Evolutionary conservation across 805 yeast genomes (phyloP), one percentile per base, ranked within the genome.

Genomic region (Saccharomycopsis fermentans): DNA sequence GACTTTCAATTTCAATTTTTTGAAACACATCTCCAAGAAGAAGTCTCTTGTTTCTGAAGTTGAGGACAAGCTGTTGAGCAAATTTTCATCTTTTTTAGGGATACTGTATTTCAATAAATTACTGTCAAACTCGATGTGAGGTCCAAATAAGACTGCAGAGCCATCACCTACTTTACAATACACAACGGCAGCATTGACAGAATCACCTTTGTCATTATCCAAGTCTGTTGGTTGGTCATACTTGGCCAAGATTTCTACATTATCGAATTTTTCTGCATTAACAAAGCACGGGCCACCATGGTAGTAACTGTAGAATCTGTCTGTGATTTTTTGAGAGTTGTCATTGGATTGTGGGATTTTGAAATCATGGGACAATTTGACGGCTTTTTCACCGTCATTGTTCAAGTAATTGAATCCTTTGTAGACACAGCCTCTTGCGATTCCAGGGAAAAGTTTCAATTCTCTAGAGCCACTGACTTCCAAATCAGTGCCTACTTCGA

Each of bases 271-370:
- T 2, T 81, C 79, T 0, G 96, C 91, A 68, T 88, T 86, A 12
- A 85, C 83, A 72, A 94, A 92, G 12, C 86, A 77, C 1, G 88
- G 86, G 34, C 99, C 99, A 5, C 99, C 99, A 65, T 94, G 91
- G 69, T 82, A 87, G 69, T 90, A 92, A 47, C 69, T 61, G 47
- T 55, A 55, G 43, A 61, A 61, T 8, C 37, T 37, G 8, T 26
- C 26, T 8, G 4, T 19, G 17, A 16, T 27, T 12, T 14, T 52
- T 6, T 65, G 60, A 43, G 71, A 66, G 43, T 5, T 2, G n/a
- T 64, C 70, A 1, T n/a, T n/a, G n/a, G 67, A 63, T 52, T 64
- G 68, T 47, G 72, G 67, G 3, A 60, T 70, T 37, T 67, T 64
- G 1, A 71, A 65, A 59, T 76, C 73, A 5, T 81, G 74, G 0